These are phyloP conservation scores for Penicillium sp. DNA, from an alignment of 2,329 filamentous ascomycete species.

Conservation along the genomic window DNA sequence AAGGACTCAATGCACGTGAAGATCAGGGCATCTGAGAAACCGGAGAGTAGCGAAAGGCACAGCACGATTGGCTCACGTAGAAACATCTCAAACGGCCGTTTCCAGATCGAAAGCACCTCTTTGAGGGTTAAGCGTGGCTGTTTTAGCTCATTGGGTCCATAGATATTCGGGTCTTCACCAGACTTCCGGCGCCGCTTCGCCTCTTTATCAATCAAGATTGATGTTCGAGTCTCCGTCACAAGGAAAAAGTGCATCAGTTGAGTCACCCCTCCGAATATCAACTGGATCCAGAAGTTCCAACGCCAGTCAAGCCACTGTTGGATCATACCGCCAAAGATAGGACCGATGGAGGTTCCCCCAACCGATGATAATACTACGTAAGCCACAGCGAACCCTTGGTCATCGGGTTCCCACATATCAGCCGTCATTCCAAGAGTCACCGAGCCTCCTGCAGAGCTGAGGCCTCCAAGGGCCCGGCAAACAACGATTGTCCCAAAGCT, in stretches of 20 bases:
- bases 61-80: slow-evolving; percentile 67
- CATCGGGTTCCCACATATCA: slow-evolving; percentile 63
- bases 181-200: slow-evolving; percentile 62
- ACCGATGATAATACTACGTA: slow-evolving; percentile 64
- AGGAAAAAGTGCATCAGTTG: slow-evolving; percentile 57
- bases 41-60: slow-evolving; percentile 63
- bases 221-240: slow-evolving; percentile 61
- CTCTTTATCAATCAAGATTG: slow-evolving; percentile 59
- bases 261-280: slow-evolving; percentile 60
- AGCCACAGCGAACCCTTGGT: slow-evolving; percentile 64
- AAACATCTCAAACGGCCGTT: slow-evolving; percentile 67
- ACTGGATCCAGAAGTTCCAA: slow-evolving; percentile 68
- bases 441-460: slow-evolving; percentile 67
- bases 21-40: slow-evolving; percentile 68
- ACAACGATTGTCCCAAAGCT: slow-evolving; percentile 72
- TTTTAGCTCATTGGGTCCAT: slow-evolving; percentile 72
- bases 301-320: slow-evolving; percentile 55
- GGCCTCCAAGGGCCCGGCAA: slow-evolving; percentile 66
- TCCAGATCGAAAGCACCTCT: slow-evolving; percentile 62
- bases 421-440: slow-evolving; percentile 69
- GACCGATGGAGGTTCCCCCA: slow-evolving; percentile 52
- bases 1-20: slow-evolving; percentile 70
- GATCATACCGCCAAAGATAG: slow-evolving; percentile 59
- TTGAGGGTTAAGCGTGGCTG: slow-evolving; percentile 58
- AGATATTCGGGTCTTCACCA: slow-evolving; percentile 70